phyloP scores from a whole-genome alignment of 805 yeast species.

The Nematodospora valgi region DNA sequence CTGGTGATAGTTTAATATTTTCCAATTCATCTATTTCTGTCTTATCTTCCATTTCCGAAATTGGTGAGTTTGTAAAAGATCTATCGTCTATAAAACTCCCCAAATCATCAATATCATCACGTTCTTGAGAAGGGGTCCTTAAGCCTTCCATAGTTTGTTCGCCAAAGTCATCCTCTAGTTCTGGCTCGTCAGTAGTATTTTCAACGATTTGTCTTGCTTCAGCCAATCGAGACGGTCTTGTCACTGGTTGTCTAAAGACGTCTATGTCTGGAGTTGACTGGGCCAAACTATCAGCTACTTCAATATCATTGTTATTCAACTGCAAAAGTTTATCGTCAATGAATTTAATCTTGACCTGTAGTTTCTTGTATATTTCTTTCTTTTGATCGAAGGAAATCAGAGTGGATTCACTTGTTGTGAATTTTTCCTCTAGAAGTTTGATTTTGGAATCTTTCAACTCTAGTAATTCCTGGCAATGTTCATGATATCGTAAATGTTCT shows the following conservation, averaged over 20 bases:
- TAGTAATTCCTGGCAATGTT: constrained; percentile 4
- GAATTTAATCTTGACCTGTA: constrained; percentile 13
- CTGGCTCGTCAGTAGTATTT: constrained; percentile 8
- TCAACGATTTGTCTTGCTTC: constrained; percentile 1
- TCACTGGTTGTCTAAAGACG: too few species aligned
- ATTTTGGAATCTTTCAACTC: constrained; percentile 20
- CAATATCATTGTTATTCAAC: background rate
- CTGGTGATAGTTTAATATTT: constrained; percentile 29
- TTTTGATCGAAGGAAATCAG: constrained; percentile 37
- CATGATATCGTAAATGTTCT: background rate
- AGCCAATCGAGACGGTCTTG: background rate
- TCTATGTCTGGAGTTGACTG: too few species aligned
- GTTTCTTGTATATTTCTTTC: constrained; percentile 12
- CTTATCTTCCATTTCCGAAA: constrained; percentile 2
- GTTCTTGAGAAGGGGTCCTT: constrained; percentile 29
- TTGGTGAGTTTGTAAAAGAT: constrained; percentile 1
- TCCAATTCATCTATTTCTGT: constrained; percentile 18
- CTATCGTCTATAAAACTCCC: constrained; percentile 21
- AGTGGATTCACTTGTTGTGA: constrained; percentile 32
- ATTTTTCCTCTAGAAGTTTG: constrained; percentile 25
- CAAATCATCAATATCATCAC: constrained; percentile 27
- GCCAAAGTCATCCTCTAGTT: constrained; percentile 34
- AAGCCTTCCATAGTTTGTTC: constrained; percentile 32
- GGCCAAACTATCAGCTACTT: too few species aligned
- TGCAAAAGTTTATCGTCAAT: background rate